phyloP scores from a whole-genome alignment of 2,329 filamentous ascomycete genomes.

The Monosporascus sp. region DNA sequence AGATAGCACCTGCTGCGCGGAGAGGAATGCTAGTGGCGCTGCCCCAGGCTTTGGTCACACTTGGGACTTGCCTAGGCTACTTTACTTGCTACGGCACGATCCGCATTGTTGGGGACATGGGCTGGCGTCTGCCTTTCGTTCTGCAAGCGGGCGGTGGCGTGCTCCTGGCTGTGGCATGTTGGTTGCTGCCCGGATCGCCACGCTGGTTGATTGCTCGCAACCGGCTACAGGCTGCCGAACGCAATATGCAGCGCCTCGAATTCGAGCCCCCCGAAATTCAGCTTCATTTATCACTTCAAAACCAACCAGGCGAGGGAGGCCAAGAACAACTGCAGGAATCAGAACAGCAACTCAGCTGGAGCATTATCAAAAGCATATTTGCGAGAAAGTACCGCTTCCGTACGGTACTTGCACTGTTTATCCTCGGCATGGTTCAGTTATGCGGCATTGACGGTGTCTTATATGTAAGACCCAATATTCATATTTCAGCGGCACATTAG shows the following conservation, averaged over 20 bases:
- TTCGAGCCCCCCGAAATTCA: too few species aligned
- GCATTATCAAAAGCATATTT: too few species aligned
- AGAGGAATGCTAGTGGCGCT: slow-evolving; percentile 44
- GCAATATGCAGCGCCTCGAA: too few species aligned
- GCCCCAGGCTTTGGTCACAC: slow-evolving; percentile 44
- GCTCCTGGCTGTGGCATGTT: slow-evolving; percentile 29
- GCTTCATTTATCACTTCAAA: too few species aligned
- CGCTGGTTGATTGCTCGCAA: slow-evolving; percentile 38
- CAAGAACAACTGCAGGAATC: slow-evolving; percentile 27
- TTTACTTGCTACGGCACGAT: slow-evolving; percentile 54
- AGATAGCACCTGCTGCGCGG: slow-evolving; percentile 46
- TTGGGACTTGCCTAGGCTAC: slow-evolving; percentile 47
- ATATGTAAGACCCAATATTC: slow-evolving; percentile 29
- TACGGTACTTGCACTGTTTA: too few species aligned
- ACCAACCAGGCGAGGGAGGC: too few species aligned
- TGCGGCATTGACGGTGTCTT: slow-evolving; percentile 54
- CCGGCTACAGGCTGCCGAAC: too few species aligned
- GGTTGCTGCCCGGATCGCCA: slow-evolving; percentile 44
- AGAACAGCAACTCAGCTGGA: slow-evolving; percentile 34
- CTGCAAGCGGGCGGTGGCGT: slow-evolving; percentile 37
- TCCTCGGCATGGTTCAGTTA: slow-evolving; percentile 43
- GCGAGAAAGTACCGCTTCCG: too few species aligned
- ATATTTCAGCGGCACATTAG: too few species aligned
- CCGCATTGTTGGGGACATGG: slow-evolving; percentile 36
- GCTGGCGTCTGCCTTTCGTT: slow-evolving; percentile 51